Base-by-base conservation (phyloP, 1,284 basidiomycete genomes). In the Sanghuangporus sanghuang region DNA sequence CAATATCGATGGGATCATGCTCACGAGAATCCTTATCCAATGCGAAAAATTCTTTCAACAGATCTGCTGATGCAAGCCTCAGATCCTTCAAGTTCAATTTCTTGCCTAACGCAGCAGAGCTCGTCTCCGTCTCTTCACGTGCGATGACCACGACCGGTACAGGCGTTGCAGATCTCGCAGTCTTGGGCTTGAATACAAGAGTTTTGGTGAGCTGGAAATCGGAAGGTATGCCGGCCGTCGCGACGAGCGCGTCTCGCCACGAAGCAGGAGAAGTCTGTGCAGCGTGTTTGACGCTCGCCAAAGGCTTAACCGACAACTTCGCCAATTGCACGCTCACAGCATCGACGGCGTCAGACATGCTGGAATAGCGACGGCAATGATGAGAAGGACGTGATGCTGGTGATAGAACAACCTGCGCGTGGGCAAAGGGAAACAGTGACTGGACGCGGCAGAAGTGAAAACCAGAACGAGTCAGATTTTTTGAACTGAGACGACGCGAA, bases 121-220 rank as follows among this genome's bases (percentile, higher is more conserved):
- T 85, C 18, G 91, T 92, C 72, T 95, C 90, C 16, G 93, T 93
- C 48, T 85, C 81, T 71, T 96, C 93, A 70, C 86, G 81, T 7
- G 93, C 92, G 72, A 98, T 84, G 65, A 96, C 87, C 59, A 98
- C 84, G 60, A 97, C 86, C 6, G 95, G 95, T 62, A 93, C 84
- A 1, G 93, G 87, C 32, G 85, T 86, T 6, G 92, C 93, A 0
- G 85, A 84, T 77, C 97, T 97, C 56, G 95, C 90, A 1, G 94
- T 94, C 76, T 94, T 94, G 42, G 93, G 92, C 72, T 95, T 95
- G 84, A 91, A 94, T 61, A 94, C 89, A 69, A 95, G 84, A 40
- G 88, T 91, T 76, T 95, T 94, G 73, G 89, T 81, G 68, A 91
- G 79, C 72, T 90, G 83, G 71, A 89, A 91, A 6, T 78, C 76